phyloP scores from a whole-genome alignment of 257 asterid genomes.

The Scutellaria baicalensis region DNA sequence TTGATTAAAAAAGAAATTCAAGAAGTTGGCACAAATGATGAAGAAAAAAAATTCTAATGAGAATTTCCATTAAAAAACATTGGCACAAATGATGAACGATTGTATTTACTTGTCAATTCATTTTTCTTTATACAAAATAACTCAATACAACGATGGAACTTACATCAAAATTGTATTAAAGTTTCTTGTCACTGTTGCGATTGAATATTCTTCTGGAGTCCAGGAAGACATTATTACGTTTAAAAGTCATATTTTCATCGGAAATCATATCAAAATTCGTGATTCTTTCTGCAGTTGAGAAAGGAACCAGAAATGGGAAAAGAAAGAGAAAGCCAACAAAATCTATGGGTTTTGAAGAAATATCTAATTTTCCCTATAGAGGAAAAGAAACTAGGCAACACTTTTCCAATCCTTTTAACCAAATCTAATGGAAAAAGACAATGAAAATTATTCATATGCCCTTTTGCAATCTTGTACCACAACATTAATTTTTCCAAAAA shows the following conservation, averaged over 20 bases:
- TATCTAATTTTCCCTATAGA: not conserved
- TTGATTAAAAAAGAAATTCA: not conserved
- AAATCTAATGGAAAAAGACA: slow-evolving; percentile 1
- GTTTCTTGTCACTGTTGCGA: too few species aligned
- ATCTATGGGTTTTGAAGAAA: not conserved
- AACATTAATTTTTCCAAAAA: not conserved
- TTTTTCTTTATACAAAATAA: too few species aligned
- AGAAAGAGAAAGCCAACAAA: not conserved
- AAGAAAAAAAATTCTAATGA: too few species aligned
- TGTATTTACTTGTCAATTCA: too few species aligned
- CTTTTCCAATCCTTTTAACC: not conserved
- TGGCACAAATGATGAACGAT: too few species aligned
- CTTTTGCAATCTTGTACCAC: not conserved
- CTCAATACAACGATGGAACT: too few species aligned
- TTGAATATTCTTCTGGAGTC: not conserved
- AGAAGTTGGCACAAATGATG: not conserved
- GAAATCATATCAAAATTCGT: not conserved
- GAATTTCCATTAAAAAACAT: too few species aligned
- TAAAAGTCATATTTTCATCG: not conserved
- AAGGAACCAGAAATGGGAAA: not conserved
- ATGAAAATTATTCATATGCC: not conserved
- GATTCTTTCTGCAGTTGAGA: not conserved
- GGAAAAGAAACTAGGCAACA: not conserved
- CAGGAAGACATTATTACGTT: not conserved
- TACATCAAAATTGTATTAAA: too few species aligned